Conservation (phyloP, 208 protist species). For the Willaertia magna region DNA sequence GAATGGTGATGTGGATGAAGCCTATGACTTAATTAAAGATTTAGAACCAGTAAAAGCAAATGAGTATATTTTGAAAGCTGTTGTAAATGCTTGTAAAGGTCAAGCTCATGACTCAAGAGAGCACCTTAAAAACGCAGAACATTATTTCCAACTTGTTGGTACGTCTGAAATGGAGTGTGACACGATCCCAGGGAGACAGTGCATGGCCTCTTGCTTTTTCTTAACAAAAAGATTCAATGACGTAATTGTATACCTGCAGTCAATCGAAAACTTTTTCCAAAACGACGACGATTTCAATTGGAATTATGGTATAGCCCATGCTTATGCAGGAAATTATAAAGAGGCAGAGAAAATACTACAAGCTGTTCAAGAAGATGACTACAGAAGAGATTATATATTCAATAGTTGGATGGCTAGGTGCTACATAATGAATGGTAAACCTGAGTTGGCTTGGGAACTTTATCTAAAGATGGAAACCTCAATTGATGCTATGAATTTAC, state of each 20-base stretch:
- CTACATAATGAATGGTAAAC: conserved; percentile 81
- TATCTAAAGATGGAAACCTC: conserved; percentile 89
- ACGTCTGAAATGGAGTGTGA: conserved; percentile 80
- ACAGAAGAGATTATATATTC: conserved; percentile 76
- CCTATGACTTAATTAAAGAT: conserved; percentile 83
- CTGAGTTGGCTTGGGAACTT: conserved; percentile 83
- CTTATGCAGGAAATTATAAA: conserved; percentile 56
- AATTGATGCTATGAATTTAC: conserved; percentile 70
- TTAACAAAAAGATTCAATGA: conserved; percentile 83
- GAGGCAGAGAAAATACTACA: conserved; percentile 70
- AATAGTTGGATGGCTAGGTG: conserved; percentile 75
- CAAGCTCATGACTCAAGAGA: conserved; percentile 72
- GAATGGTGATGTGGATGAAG: conserved; percentile 78
- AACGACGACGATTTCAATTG: conserved; percentile 81
- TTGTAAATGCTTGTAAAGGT: conserved; percentile 73
- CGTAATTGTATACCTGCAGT: conserved; percentile 84
- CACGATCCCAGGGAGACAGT: conserved; percentile 87
- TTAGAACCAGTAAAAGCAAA: conserved; percentile 69
- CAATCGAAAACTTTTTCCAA: conserved; percentile 84
- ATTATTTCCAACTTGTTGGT: conserved; percentile 90
- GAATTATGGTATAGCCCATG: conserved; percentile 73
- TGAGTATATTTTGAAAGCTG: conserved; percentile 88
- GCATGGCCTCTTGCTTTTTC: conserved; percentile 91
- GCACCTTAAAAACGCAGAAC: conserved; percentile 72
- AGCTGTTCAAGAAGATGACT: conserved; percentile 66